Evolutionary conservation across 305 asterid species (phyloP), one percentile per base, ranked within the genome.

Genomic region (Fraxinus floribunda): DNA sequence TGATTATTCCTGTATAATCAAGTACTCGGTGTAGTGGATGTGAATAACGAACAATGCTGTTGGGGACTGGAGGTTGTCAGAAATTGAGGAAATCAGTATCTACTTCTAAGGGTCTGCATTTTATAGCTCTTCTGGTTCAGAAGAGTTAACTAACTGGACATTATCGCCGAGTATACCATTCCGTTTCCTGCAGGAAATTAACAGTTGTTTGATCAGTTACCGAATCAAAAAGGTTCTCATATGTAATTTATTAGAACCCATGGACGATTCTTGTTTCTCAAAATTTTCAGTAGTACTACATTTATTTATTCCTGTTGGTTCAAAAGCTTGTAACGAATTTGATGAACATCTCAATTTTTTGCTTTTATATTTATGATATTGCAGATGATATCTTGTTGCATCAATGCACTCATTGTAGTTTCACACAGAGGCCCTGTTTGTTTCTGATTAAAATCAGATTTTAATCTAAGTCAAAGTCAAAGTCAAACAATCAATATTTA

Each of bases 1-100:
- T 46, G 68, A 60, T 78, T 77, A 64, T 85, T 71, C n/a, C 90
- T 82, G 87, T 24, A 66, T 7, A 24, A 34, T 62, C 80, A 77
- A 36, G 80, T 73, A 46, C 68, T 72, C 78, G 79, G 76, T 15
- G 66, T 73, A 34, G 76, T 74, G 74, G 79, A 79, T 52, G 86
- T 76, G 34, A 78, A 79, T 26, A 64, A 18, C 10, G 26, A 66
- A 81, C 79, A 75, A 55, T 81, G 83, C 49, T n/a, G 32, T 78
- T 46, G 26, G 77, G 83, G 66, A 68, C 64, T n/a, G 60, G 68
- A 76, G 84, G 26, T 70, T 35, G 38, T 29, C 38, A 1, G 82
- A 57, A 57, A 57, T 7, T 57, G 68, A 57, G 68, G 68, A 57
- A 57, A 18, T 1, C 29, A 18, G 11, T 6, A 6, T 57, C 29